Evolutionary conservation across 306 rosid species (phyloP), one percentile per base, ranked within the genome.

Genomic region (Hylodesmum podocarpum): DNA sequence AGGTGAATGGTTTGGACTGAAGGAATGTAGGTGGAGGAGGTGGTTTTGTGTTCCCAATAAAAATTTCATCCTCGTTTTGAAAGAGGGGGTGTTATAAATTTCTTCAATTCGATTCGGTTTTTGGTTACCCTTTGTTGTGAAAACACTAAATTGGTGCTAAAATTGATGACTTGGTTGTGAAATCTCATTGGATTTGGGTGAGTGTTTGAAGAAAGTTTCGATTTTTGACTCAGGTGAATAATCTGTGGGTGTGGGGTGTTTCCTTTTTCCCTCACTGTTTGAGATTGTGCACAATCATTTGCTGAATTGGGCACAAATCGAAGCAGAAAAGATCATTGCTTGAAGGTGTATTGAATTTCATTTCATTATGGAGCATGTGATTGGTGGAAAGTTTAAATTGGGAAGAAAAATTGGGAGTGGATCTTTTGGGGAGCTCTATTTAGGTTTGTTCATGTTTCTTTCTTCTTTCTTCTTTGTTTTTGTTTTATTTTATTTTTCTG

Each of bases 331-430:
- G 70, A 69, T 41, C 24, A 44, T 83, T 68, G 54, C 44, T 68
- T 73, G 73, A 61, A 58, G 81, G 63, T 80, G 59, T 67, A 43
- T 65, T 78, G 87, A 74, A 85, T 83, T 70, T 66, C 49, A 81
- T 86, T 73, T 80, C 78, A 87, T 80, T 72, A 96, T 96, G 99
- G 99, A 96, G 72, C 98, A 88, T 84, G 97, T 91, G 82, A 82
- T 96, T 86, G 98, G 86, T 76, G 95, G 93, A 4, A 93, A 87
- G 88, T 96, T 96, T 78, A 96, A 91, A 86, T 84, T 96, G 24
- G 99, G 99, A 76, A 92, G 97, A 86, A 96, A 96, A 89, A 96
- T 96, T 83, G 99, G 99, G 37, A 92, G 99, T 81, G 99, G 99
- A 58, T 96, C 99, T 68, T 96, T 96, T 69, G 99, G 99, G 59